Percentiles rank a stretch among this genome's conserved stretches.
Evolutionary conservation across 306 rosid species (phyloP).

Genomic region (Cicer judaicum): DNA sequence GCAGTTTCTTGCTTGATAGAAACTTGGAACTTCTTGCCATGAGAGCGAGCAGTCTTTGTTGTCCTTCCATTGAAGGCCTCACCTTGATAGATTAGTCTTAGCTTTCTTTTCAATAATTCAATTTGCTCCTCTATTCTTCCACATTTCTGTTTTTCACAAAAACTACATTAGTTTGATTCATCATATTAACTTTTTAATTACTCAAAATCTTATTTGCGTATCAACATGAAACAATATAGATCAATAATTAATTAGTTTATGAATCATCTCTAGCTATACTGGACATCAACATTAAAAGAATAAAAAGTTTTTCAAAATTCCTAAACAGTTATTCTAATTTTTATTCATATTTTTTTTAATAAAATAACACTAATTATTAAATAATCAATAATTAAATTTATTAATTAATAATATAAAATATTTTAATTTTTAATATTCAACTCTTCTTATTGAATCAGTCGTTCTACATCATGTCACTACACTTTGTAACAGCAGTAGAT

Average conservation of each 20-base stretch:
- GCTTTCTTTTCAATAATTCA: constrained; percentile 75
- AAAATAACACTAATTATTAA: too few relatives aligned
- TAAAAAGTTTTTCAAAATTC: too few relatives aligned
- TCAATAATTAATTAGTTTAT: neutral
- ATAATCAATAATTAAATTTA: too few relatives aligned
- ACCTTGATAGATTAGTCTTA: constrained; percentile 74
- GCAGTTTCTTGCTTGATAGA: constrained; percentile 91
- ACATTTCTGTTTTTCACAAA: constrained; percentile 60
- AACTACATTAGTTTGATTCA: constrained; percentile 2
- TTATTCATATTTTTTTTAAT: too few relatives aligned
- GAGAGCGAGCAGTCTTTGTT: constrained; percentile 93
- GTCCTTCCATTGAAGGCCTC: constrained; percentile 85
- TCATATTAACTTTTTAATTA: constrained; percentile 1
- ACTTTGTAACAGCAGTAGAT: too few relatives aligned
- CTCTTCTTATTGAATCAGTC: too few relatives aligned
- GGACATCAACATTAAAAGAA: too few relatives aligned
- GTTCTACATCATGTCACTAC: too few relatives aligned
- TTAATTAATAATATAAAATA: too few relatives aligned
- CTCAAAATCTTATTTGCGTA: constrained; percentile 23
- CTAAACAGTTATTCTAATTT: too few relatives aligned
- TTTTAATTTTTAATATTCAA: too few relatives aligned
- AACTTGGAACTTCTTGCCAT: constrained; percentile 89
- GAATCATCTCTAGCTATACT: too few relatives aligned
- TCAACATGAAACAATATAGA: neutral
- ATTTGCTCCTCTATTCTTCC: constrained; percentile 85